Evolutionary conservation across 2,329 filamentous ascomycete genomes (phyloP).

Genomic region (Beauveria asiatica): DNA sequence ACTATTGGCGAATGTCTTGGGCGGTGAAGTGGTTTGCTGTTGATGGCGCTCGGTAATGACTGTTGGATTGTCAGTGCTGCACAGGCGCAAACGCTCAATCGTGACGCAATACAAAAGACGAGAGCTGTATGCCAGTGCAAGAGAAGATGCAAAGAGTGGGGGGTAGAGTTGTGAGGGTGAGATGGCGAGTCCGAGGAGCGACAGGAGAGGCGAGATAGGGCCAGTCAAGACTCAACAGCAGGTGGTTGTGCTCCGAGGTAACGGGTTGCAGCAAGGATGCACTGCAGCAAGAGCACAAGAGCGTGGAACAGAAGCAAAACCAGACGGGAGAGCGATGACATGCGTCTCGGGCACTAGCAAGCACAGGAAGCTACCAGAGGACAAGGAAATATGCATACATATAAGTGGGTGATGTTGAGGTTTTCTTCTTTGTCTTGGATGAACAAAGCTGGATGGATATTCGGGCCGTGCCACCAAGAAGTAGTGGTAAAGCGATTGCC

Average conservation of each 20-base stretch:
- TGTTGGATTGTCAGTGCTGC: not conserved
- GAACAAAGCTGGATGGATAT: not conserved
- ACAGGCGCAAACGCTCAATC: not conserved
- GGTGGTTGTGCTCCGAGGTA: not conserved
- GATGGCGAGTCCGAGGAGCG: not conserved
- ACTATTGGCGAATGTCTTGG: conserved; percentile 6
- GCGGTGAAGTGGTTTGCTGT: conserved; percentile 2
- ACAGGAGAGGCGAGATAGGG: not conserved
- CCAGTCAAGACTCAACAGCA: not conserved
- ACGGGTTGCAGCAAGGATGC: not conserved
- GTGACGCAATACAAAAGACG: not conserved
- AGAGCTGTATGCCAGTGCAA: not conserved
- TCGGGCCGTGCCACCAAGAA: conserved; percentile 2
- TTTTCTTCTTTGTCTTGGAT: conserved; percentile 6
- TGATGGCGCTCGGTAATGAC: conserved; percentile 3
- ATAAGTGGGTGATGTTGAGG: not conserved
- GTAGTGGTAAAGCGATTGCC: not conserved
- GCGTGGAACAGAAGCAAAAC: conserved; percentile 1
- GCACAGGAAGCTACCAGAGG: not conserved
- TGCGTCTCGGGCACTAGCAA: conserved; percentile 6
- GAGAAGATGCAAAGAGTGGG: not conserved
- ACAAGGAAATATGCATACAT: not conserved
- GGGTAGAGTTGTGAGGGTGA: not conserved
- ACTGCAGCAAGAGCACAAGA: not conserved
- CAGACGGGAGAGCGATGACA: not conserved